Evolutionary conservation across 352 stramenopile genomes (phyloP).

Genomic region (Phytophthora aleatoria): DNA sequence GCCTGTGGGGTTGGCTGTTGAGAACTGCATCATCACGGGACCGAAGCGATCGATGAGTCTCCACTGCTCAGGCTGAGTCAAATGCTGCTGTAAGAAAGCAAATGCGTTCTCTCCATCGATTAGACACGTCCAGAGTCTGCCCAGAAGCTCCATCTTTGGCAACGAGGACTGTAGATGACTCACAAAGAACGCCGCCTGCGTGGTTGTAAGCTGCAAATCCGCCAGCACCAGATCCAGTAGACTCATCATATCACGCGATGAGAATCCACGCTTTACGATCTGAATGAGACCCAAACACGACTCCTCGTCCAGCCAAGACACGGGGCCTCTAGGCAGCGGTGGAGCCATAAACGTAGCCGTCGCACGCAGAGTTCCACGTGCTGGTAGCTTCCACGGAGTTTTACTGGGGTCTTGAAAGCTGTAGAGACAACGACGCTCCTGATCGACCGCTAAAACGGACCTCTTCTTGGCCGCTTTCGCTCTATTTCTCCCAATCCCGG

Average conservation of each 20-base stretch:
- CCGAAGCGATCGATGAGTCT: slow-evolving; percentile 61
- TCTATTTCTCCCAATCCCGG: slow-evolving; percentile 15
- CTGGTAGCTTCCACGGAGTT: slow-evolving; percentile 43
- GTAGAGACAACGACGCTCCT: slow-evolving; percentile 38
- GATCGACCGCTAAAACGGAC: slow-evolving; percentile 35
- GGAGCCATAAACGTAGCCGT: slow-evolving; percentile 51
- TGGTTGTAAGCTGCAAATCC: slow-evolving; percentile 57
- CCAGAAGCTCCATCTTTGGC: slow-evolving; percentile 64
- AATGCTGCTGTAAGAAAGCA: slow-evolving; percentile 52
- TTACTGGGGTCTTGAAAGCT: slow-evolving; percentile 29
- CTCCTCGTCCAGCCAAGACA: slow-evolving; percentile 31
- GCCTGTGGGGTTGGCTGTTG: slow-evolving; percentile 60
- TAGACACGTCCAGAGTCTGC: slow-evolving; percentile 56
- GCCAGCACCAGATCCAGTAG: slow-evolving; percentile 54
- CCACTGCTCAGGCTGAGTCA: slow-evolving; percentile 50
- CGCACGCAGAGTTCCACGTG: slow-evolving; percentile 43
- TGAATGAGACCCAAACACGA: slow-evolving; percentile 50
- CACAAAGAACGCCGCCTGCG: slow-evolving; percentile 51
- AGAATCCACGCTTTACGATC: slow-evolving; percentile 56
- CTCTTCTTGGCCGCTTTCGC: slow-evolving; percentile 33
- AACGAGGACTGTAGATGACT: slow-evolving; percentile 36
- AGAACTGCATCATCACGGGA: slow-evolving; percentile 57
- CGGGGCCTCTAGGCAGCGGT: slow-evolving; percentile 28
- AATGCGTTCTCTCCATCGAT: slow-evolving; percentile 58
- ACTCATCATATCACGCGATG: slow-evolving; percentile 49